Evolutionary conservation across 1,139 yeast species (phyloP).

Genomic region (Yamadazyma jaroonii): DNA sequence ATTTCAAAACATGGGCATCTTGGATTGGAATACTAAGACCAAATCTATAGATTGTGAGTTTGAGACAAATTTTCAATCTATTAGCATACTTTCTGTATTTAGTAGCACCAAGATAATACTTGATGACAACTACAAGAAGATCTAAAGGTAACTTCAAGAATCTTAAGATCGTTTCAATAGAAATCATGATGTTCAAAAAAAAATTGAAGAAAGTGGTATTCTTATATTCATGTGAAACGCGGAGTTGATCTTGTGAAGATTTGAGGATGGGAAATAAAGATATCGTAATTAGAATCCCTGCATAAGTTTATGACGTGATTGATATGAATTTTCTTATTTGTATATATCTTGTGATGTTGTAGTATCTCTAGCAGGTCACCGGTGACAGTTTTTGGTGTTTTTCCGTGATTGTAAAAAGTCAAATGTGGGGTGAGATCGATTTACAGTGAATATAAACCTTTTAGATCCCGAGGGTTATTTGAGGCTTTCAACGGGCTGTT

Average conservation of each 20-base stretch:
- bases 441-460: too few species aligned
- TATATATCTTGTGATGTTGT: too few species aligned
- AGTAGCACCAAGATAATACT: constrained; percentile 18
- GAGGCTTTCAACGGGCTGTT: too few species aligned
- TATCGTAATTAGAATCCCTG: too few species aligned
- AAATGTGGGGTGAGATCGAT: too few species aligned
- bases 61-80: constrained; percentile 17
- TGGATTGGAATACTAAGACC: constrained; percentile 16
- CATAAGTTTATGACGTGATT: too few species aligned
- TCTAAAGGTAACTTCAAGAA: constrained; percentile 11
- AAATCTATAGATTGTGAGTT: constrained; percentile 18
- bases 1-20: constrained; percentile 12
- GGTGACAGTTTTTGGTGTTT: too few species aligned
- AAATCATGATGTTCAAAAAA: not conserved
- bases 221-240: constrained; percentile 1
- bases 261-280: not conserved
- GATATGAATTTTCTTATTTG: too few species aligned
- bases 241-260: constrained; percentile 1
- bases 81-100: constrained; percentile 18
- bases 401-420: too few species aligned
- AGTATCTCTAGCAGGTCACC: too few species aligned
- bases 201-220: not conserved
- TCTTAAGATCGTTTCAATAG: constrained; percentile 1
- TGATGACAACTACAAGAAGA: constrained; percentile 11
- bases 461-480: too few species aligned